Conservation (phyloP, 2,329 filamentous ascomycete species). For the Penicillium psychrosexuale region DNA sequence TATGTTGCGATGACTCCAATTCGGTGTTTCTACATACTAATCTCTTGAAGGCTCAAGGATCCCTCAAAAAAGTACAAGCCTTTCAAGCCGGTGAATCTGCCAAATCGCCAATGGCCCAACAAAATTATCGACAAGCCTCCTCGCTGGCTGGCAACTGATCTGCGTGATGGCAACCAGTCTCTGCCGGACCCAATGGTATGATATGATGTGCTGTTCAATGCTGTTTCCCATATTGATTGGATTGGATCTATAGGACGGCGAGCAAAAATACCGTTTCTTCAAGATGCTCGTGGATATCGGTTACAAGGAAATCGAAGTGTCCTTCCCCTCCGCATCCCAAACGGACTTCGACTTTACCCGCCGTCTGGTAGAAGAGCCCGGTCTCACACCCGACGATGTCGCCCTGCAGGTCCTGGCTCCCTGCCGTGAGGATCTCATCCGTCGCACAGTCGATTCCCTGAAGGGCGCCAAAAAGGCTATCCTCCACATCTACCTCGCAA, state of each 20-base stretch:
- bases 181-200: slow-evolving; percentile 87
- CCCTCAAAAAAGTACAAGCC: slow-evolving; percentile 49
- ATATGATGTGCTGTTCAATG: neutral
- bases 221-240: neutral
- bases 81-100: slow-evolving; percentile 48
- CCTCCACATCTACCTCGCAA: slow-evolving; percentile 92
- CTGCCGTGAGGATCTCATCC: slow-evolving; percentile 87
- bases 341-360: slow-evolving; percentile 96
- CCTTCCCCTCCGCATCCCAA: slow-evolving; percentile 89
- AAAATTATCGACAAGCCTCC: slow-evolving; percentile 80
- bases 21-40: slow-evolving; percentile 7
- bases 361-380: slow-evolving; percentile 78
- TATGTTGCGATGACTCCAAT: slow-evolving; percentile 21
- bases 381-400: slow-evolving; percentile 80
- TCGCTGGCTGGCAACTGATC: slow-evolving; percentile 83
- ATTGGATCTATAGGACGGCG: slow-evolving; percentile 63
- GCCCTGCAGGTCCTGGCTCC: slow-evolving; percentile 89
- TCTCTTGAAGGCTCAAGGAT: slow-evolving; percentile 44
- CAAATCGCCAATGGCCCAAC: slow-evolving; percentile 70
- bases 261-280: slow-evolving; percentile 95
- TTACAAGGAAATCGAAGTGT: slow-evolving; percentile 97
- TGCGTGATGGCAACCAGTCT: slow-evolving; percentile 92
- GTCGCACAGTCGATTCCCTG: slow-evolving; percentile 81
- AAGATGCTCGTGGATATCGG: slow-evolving; percentile 88
- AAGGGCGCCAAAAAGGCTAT: slow-evolving; percentile 89